These are phyloP conservation scores for Aaosphaeria arxii DNA, from an alignment of 2,329 filamentous ascomycete genomes.

Conservation along the genomic window DNA sequence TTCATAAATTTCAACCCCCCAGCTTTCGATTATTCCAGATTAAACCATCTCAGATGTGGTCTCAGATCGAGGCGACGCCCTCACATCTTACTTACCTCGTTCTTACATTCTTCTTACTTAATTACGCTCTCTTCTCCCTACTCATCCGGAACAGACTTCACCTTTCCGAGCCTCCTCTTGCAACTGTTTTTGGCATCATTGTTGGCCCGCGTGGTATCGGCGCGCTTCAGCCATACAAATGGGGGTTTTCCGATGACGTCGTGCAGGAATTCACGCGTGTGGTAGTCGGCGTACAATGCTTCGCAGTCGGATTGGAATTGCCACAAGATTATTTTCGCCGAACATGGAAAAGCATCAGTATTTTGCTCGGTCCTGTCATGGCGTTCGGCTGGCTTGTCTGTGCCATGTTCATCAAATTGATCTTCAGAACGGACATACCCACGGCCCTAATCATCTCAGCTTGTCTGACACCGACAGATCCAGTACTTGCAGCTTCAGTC, in stretches of 20 bases:
- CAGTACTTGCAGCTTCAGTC: slow-evolving; percentile 54
- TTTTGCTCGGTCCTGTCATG: slow-evolving; percentile 54
- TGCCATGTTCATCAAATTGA: slow-evolving; percentile 43
- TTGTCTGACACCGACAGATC: slow-evolving; percentile 57
- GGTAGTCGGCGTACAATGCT: slow-evolving; percentile 45
- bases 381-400: slow-evolving; percentile 48
- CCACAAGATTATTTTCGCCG: slow-evolving; percentile 47
- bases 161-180: slow-evolving; percentile 48
- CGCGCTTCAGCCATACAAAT: slow-evolving; percentile 39
- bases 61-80: slow-evolving; percentile 46
- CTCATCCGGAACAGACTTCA: slow-evolving; percentile 49
- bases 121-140: slow-evolving; percentile 45
- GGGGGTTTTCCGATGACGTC: slow-evolving; percentile 43
- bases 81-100: slow-evolving; percentile 46
- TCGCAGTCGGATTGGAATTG: slow-evolving; percentile 36
- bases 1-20: no score
- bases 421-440: slow-evolving; percentile 46
- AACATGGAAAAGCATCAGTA: slow-evolving; percentile 51
- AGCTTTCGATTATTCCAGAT: no score
- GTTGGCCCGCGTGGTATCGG: slow-evolving; percentile 42
- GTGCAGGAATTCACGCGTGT: slow-evolving; percentile 43
- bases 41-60: slow-evolving; percentile 24
- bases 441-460: slow-evolving; percentile 53
- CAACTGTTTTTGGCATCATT: slow-evolving; percentile 45
- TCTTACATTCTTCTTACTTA: slow-evolving; percentile 44